Evolutionary conservation across 176 grass and related monocot species (phyloP).

Genomic region (Phoenix roebelenii): DNA sequence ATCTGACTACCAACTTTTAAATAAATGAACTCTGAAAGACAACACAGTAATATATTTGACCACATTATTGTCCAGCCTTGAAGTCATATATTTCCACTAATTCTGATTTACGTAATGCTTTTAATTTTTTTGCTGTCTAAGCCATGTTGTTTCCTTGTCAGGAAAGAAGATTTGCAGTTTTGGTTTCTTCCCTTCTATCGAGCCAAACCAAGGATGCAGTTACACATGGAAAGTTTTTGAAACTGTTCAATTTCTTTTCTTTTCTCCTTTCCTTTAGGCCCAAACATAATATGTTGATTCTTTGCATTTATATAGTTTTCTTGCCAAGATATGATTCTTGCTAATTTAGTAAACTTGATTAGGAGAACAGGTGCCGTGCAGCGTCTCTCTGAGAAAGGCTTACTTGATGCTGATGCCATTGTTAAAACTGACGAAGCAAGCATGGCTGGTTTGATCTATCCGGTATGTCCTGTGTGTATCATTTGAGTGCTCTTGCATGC

Average conservation of each 20-base stretch:
- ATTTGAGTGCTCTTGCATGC: not conserved
- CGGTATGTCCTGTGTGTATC: slow-evolving; percentile 45
- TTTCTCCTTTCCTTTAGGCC: not conserved
- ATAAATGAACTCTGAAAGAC: too few species aligned
- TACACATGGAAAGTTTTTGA: slow-evolving; percentile 56
- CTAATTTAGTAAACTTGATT: slow-evolving; percentile 28
- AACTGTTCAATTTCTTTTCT: not conserved
- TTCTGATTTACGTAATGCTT: not conserved
- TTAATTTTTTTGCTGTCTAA: not conserved
- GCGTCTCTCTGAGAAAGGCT: slow-evolving; percentile 55
- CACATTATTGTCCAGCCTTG: too few species aligned
- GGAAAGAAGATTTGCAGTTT: slow-evolving; percentile 86
- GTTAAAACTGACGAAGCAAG: slow-evolving; percentile 59
- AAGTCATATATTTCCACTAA: not conserved
- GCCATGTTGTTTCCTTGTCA: slow-evolving; percentile 14
- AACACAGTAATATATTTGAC: too few species aligned
- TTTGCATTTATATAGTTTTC: slow-evolving; percentile 12
- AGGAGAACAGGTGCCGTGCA: slow-evolving; percentile 66
- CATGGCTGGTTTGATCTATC: slow-evolving; percentile 72
- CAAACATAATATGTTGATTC: not conserved
- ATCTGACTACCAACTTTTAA: too few species aligned
- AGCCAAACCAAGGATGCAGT: slow-evolving; percentile 98
- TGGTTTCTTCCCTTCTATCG: slow-evolving; percentile 77
- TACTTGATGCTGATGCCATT: slow-evolving; percentile 75
- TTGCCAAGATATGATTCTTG: slow-evolving; percentile 22